Percentiles rank a stretch among this genome's conserved stretches.
Evolutionary conservation across 192 early-diverging fungal genomes (phyloP).

Genomic region (Dimargaris xerosporica): DNA sequence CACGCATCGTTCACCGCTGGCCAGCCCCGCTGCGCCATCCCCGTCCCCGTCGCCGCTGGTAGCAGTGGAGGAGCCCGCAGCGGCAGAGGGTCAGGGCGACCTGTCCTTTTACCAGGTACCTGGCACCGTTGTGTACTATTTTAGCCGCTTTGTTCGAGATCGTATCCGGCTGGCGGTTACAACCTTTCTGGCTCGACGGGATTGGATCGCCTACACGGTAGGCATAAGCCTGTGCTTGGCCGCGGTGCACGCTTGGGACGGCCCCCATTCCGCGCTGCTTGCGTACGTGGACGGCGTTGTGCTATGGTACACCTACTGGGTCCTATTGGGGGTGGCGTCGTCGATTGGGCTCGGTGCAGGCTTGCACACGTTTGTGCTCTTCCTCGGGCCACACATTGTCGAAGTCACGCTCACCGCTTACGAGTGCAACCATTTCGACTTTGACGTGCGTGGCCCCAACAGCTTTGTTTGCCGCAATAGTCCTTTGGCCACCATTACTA

Average conservation of each 20-base stretch:
- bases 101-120: slow-evolving; percentile 6
- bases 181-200: slow-evolving; percentile 5
- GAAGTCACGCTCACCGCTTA: slow-evolving; percentile 82
- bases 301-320: slow-evolving; percentile 82
- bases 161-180: neutral
- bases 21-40: neutral
- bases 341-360: slow-evolving; percentile 89
- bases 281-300: slow-evolving; percentile 39
- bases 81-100: neutral
- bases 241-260: neutral
- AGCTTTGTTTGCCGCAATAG: slow-evolving; percentile 25
- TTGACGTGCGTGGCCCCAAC: slow-evolving; percentile 49
- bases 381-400: slow-evolving; percentile 82
- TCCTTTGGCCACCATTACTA: slow-evolving; percentile 18
- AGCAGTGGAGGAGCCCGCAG: too few relatives aligned
- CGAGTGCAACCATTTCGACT: slow-evolving; percentile 54
- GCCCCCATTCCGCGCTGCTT: slow-evolving; percentile 16
- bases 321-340: slow-evolving; percentile 68
- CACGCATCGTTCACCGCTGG: neutral
- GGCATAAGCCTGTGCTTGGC: neutral
- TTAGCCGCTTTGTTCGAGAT: neutral
- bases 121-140: slow-evolving; percentile 4
- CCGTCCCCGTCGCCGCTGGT: neutral
- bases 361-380: slow-evolving; percentile 88
- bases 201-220: neutral